Conservation (phyloP, 768 basidiomycete species). For the Mrakia gelida region DNA sequence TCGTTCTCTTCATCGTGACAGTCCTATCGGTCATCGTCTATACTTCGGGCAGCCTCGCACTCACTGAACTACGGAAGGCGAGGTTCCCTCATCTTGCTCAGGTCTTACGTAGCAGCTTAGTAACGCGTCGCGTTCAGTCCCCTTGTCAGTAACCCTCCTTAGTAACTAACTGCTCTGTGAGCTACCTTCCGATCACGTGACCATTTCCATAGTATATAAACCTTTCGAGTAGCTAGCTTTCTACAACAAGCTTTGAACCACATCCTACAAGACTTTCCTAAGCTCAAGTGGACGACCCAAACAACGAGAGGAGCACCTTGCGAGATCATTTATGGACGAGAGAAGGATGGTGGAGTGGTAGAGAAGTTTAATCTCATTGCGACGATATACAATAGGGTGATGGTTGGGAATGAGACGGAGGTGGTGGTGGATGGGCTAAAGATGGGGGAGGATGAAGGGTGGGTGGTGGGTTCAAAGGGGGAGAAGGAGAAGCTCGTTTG, state of each 20-base stretch:
- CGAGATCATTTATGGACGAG: not conserved
- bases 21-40: not conserved
- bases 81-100: not conserved
- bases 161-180: too few relatives aligned
- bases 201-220: too few relatives aligned
- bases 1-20: not conserved
- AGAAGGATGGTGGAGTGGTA: not conserved
- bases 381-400: not conserved
- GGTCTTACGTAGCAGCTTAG: too few relatives aligned
- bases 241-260: too few relatives aligned
- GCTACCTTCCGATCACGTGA: too few relatives aligned
- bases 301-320: not conserved
- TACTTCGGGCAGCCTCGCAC: not conserved
- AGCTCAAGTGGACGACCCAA: too few relatives aligned
- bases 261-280: too few relatives aligned
- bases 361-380: not conserved
- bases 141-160: too few relatives aligned
- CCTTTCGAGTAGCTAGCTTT: too few relatives aligned
- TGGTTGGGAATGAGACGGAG: not conserved
- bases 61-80: not conserved
- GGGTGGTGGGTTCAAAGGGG: not conserved
- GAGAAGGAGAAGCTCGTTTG: slow-evolving; percentile 1
- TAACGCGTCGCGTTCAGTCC: too few relatives aligned
- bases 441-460: not conserved
- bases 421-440: not conserved